A percentile compares a stretch with the other conserved stretches of the same genome.
These are phyloP conservation scores for Diaporthe destruens DNA, from an alignment of 2,329 filamentous ascomycete species.

Conservation along the genomic window DNA sequence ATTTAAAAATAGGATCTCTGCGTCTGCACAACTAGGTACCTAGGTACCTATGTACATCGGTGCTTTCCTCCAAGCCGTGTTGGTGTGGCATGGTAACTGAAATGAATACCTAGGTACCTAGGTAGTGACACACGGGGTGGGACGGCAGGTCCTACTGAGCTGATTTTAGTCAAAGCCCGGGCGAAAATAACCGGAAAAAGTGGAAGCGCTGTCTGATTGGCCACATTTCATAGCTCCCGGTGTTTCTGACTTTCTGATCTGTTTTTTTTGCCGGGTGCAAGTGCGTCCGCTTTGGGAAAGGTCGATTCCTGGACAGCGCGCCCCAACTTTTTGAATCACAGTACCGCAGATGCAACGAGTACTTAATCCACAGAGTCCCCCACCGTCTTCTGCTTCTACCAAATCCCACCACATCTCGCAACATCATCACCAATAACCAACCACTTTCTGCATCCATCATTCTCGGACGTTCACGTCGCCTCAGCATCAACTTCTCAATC, in stretches of 20 bases:
- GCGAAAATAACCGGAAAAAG: not conserved
- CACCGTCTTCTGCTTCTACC: slow-evolving; percentile 50
- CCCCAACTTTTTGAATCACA: slow-evolving; percentile 43
- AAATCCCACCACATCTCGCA: slow-evolving; percentile 49
- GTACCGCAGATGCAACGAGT: slow-evolving; percentile 58
- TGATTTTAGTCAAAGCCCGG: not conserved
- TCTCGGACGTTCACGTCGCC: slow-evolving; percentile 43
- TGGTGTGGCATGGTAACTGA: not conserved
- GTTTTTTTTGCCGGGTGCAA: not conserved
- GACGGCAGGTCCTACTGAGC: not conserved
- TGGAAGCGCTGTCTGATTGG: not conserved
- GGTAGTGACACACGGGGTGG: not conserved
- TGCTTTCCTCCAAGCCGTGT: not conserved
- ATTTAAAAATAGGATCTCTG: not conserved
- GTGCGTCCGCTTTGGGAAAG: not conserved
- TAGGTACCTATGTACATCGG: not conserved
- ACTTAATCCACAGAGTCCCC: slow-evolving; percentile 67
- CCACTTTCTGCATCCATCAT: slow-evolving; percentile 50
- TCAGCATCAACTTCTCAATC: slow-evolving; percentile 48
- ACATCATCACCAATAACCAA: slow-evolving; percentile 42
- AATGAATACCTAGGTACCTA: not conserved
- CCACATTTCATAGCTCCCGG: not conserved
- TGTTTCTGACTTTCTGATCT: not conserved
- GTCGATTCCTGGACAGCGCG: not conserved
- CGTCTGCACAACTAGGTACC: not conserved